Evolutionary conservation across 2,329 filamentous ascomycete species (phyloP), one percentile per base, ranked within the genome.

Genomic region (Aspergillus sp.): DNA sequence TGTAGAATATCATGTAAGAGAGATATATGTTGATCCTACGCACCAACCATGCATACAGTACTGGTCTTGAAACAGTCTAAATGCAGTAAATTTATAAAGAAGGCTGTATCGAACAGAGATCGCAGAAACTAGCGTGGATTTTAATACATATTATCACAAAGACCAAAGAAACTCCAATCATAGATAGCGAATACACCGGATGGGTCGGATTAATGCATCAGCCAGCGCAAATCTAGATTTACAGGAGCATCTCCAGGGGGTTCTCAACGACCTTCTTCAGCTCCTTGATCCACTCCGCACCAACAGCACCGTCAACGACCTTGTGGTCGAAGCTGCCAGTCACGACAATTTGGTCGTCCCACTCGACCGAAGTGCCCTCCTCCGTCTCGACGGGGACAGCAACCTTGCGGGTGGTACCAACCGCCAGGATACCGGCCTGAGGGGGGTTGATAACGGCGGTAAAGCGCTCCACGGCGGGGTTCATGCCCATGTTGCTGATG

Each of bases 401-500:
- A 50, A 97, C 93, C 88, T 97, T 97, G 79, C 89, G 89, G 65
- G 90, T 91, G 62, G 91, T 95, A 67, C 95, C 94, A 54, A 99
- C 89, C 50, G 94, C 93, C 59, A 99, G 83, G 73, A 99, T 99
- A 70, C 86, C 88, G 50, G 94, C 89, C 81, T 99, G 95, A 49
- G 94, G 94, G 62, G 95, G 94, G 85, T 99, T 99, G 83, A 99
- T 96, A 70, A 99, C 89, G 63, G 94, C 94, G 48, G 94, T 97
- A 80, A 99, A 99, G 73, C 92, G 86, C 78, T 97, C 92, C 58
- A 99, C 88, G 47, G 94, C 93, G 45, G 87, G 71, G 84, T 99
- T 99, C 94, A 99, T 99, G 76, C 94, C 94, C 94, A 99, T 96
- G 86, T 99, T 99, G 79, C 90, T 96, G 78, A 99, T 97, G 75